Percentiles rank a stretch among this genome's conserved stretches.
Evolutionary conservation across 2,329 filamentous ascomycete genomes (phyloP).

Genomic region (Chaetomiaceae sp.): DNA sequence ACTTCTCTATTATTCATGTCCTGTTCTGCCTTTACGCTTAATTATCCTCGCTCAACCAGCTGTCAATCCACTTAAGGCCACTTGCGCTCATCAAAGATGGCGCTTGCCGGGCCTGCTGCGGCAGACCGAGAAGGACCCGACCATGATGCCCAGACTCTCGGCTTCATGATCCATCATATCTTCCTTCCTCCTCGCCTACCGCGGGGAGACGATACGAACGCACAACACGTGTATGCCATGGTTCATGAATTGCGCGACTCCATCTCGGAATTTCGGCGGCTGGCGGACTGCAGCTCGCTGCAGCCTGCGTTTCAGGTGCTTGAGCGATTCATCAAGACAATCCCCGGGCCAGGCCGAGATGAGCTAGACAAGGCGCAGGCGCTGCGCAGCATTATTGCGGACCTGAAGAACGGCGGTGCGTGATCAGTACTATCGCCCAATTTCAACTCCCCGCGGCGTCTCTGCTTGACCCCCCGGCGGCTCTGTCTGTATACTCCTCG

Average conservation of each 20-base stretch:
- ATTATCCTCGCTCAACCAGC: too few species aligned
- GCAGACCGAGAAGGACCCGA: background rate
- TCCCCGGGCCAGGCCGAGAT: conserved; percentile 5
- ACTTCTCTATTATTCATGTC: too few species aligned
- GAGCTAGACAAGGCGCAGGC: background rate
- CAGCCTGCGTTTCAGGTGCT: conserved; percentile 13
- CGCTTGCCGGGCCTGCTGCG: too few species aligned
- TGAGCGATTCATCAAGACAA: conserved; percentile 8
- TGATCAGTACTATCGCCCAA: background rate
- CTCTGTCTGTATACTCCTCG: too few species aligned
- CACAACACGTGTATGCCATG: background rate
- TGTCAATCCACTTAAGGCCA: too few species aligned
- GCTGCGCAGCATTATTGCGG: background rate
- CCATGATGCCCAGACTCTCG: background rate
- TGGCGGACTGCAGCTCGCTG: background rate
- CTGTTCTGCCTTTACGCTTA: too few species aligned
- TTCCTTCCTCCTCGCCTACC: conserved; percentile 33
- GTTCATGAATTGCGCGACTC: background rate
- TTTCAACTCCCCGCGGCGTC: too few species aligned
- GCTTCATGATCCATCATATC: conserved; percentile 5
- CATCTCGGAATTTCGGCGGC: background rate
- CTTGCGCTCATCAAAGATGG: too few species aligned
- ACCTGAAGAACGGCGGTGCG: conserved; percentile 14
- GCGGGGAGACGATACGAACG: conserved; percentile 13
- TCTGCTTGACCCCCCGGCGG: too few species aligned